Evolutionary conservation across 2,329 filamentous ascomycete species (phyloP).

Genomic region (Magnaporthiopsis rhizophila): DNA sequence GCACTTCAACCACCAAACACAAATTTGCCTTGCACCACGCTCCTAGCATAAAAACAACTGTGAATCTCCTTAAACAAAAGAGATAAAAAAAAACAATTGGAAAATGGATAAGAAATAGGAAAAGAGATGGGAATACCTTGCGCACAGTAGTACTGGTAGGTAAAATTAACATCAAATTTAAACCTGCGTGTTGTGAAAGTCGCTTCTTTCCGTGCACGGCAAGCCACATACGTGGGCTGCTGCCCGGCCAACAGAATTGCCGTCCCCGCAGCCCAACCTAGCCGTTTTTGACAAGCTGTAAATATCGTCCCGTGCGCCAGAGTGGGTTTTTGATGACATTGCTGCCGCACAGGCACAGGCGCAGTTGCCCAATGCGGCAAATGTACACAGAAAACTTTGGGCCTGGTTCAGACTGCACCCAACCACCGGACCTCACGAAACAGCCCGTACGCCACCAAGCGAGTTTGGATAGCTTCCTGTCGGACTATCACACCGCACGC

Average conservation of each 20-base stretch:
- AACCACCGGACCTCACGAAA: background rate
- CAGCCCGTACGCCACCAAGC: background rate
- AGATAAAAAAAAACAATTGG: too few relatives aligned
- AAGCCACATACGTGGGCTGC: background rate
- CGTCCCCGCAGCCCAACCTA: slow-evolving; percentile 1
- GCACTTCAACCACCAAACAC: too few relatives aligned
- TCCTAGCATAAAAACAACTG: too few relatives aligned
- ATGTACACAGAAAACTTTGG: background rate
- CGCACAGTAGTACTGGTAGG: too few relatives aligned
- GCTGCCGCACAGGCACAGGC: background rate
- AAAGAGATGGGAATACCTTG: too few relatives aligned
- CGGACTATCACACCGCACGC: slow-evolving; percentile 2
- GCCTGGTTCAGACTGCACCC: slow-evolving; percentile 8
- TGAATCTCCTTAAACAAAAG: too few relatives aligned
- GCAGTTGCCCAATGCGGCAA: background rate
- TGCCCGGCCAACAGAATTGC: background rate
- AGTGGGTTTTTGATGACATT: background rate
- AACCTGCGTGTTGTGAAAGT: too few relatives aligned
- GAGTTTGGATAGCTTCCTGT: slow-evolving; percentile 1
- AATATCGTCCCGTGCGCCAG: slow-evolving; percentile 3
- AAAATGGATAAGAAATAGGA: too few relatives aligned
- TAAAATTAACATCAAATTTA: too few relatives aligned
- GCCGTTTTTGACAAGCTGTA: slow-evolving; percentile 3
- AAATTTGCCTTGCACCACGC: too few relatives aligned
- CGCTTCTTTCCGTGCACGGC: too few relatives aligned